Percentiles rank a stretch among this genome's conserved stretches.
phyloP scores from a whole-genome alignment of 2,329 filamentous ascomycete genomes.

The Hypoxylon sp. region DNA sequence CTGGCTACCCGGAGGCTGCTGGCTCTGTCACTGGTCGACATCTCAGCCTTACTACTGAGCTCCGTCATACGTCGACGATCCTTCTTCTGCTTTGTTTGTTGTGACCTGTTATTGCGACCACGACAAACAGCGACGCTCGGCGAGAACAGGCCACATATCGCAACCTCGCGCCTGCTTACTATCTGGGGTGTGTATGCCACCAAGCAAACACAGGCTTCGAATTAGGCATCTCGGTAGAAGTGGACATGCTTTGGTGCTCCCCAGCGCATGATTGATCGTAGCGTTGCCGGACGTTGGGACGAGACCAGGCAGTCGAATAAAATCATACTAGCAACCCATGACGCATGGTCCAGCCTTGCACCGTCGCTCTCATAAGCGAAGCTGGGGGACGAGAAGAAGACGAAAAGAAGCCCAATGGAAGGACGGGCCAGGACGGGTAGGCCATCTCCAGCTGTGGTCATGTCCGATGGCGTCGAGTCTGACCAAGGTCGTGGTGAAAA shows the following conservation, averaged over 20 bases:
- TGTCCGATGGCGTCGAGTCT: not conserved
- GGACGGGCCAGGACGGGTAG: not conserved
- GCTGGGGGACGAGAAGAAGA: slow-evolving; percentile 2
- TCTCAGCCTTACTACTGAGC: slow-evolving; percentile 19
- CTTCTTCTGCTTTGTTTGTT: slow-evolving; percentile 9
- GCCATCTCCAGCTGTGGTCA: not conserved
- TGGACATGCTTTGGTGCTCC: slow-evolving; percentile 7
- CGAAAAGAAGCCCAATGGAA: slow-evolving; percentile 19
- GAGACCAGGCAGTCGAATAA: slow-evolving; percentile 6
- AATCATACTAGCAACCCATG: not conserved
- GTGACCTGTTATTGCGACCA: slow-evolving; percentile 14
- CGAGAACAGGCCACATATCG: slow-evolving; percentile 10
- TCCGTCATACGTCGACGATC: not conserved
- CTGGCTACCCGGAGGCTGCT: too few relatives aligned
- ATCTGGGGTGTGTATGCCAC: slow-evolving; percentile 1
- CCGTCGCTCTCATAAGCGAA: not conserved
- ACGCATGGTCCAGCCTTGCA: slow-evolving; percentile 10
- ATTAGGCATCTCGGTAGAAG: slow-evolving; percentile 6
- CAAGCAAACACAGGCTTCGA: slow-evolving; percentile 11
- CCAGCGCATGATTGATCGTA: slow-evolving; percentile 18
- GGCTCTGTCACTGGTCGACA: slow-evolving; percentile 4
- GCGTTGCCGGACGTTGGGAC: slow-evolving; percentile 13
- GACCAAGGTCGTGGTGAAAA: not conserved
- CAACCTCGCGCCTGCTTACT: slow-evolving; percentile 5
- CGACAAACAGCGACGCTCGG: slow-evolving; percentile 17